Conservation (phyloP, 2,329 filamentous ascomycete species). For the Colletotrichum navitas region DNA sequence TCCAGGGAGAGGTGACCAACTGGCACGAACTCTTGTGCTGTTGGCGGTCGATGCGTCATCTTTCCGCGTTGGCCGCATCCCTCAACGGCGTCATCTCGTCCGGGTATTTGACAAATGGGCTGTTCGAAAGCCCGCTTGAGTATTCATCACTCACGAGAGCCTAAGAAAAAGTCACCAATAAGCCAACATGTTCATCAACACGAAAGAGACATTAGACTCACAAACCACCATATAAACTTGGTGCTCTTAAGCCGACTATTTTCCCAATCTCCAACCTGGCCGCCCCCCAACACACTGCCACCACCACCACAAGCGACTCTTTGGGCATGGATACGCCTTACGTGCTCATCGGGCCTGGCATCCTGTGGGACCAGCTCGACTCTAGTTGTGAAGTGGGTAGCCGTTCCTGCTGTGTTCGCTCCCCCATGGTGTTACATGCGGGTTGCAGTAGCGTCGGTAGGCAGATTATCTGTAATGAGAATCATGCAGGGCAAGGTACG, state of each 20-base stretch:
- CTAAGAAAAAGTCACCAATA: not conserved
- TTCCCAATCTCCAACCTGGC: too few relatives aligned
- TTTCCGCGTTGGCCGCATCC: slow-evolving; percentile 50
- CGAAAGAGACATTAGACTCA: not conserved
- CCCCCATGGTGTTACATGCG: not conserved
- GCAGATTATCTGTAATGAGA: not conserved
- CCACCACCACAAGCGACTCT: too few relatives aligned
- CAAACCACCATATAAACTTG: too few relatives aligned
- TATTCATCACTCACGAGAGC: not conserved
- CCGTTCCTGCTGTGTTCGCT: too few relatives aligned
- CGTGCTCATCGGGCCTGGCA: too few relatives aligned
- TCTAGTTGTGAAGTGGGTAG: too few relatives aligned
- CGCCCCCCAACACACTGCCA: too few relatives aligned
- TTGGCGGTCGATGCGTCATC: slow-evolving; percentile 27
- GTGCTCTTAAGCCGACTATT: too few relatives aligned
- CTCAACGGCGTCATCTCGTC: slow-evolving; percentile 51
- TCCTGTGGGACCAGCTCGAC: too few relatives aligned
- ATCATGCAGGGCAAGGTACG: not conserved
- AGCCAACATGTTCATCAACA: not conserved
- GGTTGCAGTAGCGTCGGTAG: not conserved
- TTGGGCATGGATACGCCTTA: too few relatives aligned
- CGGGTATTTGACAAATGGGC: slow-evolving; percentile 45
- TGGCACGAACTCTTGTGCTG: slow-evolving; percentile 48
- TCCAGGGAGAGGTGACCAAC: slow-evolving; percentile 57
- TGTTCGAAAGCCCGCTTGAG: not conserved